These are phyloP conservation scores for Corymbia maculata DNA, from an alignment of 345 rosid genomes.

Conservation along the genomic window DNA sequence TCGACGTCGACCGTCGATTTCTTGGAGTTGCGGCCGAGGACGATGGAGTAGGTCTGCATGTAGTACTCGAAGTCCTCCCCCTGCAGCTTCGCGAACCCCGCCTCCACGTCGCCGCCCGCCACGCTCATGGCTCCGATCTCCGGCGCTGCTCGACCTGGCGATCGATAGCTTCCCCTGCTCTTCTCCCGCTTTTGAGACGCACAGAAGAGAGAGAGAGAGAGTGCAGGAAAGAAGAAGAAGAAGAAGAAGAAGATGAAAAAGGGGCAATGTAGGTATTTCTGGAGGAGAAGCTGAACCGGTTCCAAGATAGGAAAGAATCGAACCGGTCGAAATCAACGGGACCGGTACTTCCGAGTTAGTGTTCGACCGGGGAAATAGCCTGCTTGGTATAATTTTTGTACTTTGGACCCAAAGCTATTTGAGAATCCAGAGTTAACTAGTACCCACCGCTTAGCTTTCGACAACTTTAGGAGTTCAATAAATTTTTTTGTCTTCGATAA, in stretches of 20 bases:
- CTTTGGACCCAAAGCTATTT: neutral
- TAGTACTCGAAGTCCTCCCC: slow-evolving; percentile 98
- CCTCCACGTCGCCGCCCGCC: slow-evolving; percentile 77
- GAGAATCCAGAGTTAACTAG: neutral
- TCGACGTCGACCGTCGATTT: slow-evolving; percentile 95
- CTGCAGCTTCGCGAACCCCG: slow-evolving; percentile 94
- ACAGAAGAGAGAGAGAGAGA: neutral
- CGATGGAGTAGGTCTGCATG: slow-evolving; percentile 95
- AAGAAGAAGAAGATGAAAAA: neutral
- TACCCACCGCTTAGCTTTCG: neutral
- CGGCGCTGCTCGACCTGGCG: neutral
- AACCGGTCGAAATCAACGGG: neutral
- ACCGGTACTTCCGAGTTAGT: neutral
- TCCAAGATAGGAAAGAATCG: neutral
- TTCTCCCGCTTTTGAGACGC: neutral
- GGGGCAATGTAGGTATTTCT: neutral
- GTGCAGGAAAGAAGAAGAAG: neutral
- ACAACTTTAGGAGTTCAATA: neutral
- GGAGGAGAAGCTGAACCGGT: neutral
- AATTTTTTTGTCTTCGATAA: accelerated
- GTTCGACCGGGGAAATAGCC: neutral
- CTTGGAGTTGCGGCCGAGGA: slow-evolving; percentile 92
- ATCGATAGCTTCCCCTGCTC: neutral
- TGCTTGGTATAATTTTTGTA: neutral
- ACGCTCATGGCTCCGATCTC: slow-evolving; percentile 27